These are phyloP conservation scores for Chenopodium suecicum DNA, from an alignment of 148 eudicot genomes.

Conservation along the genomic window DNA sequence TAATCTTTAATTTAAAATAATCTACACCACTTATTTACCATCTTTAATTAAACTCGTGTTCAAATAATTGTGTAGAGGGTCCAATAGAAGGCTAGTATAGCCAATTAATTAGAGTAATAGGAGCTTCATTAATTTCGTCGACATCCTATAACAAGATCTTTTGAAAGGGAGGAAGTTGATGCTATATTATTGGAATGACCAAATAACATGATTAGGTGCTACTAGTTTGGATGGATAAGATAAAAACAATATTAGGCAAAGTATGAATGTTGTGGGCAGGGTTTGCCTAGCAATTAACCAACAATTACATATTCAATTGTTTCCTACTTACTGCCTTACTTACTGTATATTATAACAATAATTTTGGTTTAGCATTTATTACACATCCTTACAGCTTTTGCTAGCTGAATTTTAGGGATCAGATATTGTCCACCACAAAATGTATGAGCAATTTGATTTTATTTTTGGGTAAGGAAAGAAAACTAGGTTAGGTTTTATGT, in stretches of 20 bases:
- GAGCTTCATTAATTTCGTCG: no score
- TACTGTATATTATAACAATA: not conserved
- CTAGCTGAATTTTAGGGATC: not conserved
- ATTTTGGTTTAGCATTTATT: not conserved
- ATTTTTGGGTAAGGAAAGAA: no score
- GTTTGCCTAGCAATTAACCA: conserved; percentile 21
- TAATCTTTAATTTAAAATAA: no score
- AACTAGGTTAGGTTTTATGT: no score
- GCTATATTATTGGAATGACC: not conserved
- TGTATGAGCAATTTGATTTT: not conserved
- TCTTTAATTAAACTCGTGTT: no score
- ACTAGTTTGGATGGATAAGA: not conserved
- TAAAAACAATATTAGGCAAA: conserved; percentile 4
- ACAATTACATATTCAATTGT: conserved; percentile 15
- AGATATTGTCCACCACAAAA: not conserved
- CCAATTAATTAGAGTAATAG: no score
- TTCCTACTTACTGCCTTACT: not conserved
- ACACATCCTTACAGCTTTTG: not conserved
- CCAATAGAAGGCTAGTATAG: no score
- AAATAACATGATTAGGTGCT: not conserved
- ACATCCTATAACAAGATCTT: not conserved
- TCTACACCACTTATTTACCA: no score
- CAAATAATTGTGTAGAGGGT: no score
- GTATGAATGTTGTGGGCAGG: conserved; percentile 22
- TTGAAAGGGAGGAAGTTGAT: not conserved